Conservation (phyloP, 495 filamentous ascomycete genomes). For the Parathielavia hyrcaniae region DNA sequence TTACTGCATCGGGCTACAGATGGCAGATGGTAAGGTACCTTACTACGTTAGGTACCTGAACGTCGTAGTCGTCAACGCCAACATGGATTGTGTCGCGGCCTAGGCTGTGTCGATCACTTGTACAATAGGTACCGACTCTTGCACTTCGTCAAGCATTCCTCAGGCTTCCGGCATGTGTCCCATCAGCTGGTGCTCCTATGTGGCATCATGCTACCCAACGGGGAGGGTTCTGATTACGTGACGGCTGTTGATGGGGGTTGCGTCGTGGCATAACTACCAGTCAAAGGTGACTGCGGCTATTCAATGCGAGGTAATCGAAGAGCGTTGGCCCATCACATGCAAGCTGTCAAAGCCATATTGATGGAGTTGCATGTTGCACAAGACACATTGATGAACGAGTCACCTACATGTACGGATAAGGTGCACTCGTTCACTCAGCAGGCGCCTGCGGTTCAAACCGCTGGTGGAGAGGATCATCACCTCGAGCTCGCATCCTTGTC, state of each 20-base stretch:
- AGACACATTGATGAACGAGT: no score
- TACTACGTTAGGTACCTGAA: no score
- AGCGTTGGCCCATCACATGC: no score
- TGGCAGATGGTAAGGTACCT: neutral
- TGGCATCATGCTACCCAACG: conserved; percentile 16
- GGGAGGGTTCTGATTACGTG: conserved; percentile 27
- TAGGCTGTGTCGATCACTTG: conserved; percentile 7
- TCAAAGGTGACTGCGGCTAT: no score
- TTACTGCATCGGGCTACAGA: neutral
- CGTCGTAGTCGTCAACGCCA: conserved; percentile 8
- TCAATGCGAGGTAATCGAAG: no score
- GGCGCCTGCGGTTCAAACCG: no score
- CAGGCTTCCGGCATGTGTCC: neutral
- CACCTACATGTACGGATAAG: no score
- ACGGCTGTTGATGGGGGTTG: conserved; percentile 4
- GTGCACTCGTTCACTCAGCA: no score
- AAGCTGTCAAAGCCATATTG: no score
- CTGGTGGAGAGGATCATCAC: no score
- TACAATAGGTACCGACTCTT: neutral
- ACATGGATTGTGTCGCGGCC: neutral
- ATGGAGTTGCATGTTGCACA: no score
- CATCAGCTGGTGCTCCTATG: conserved; percentile 26
- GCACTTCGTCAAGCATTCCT: conserved; percentile 8
- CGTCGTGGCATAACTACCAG: no score
- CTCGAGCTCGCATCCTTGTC: conserved; percentile 6